Conservation (phyloP, 345 rosid species). For the Erysimum cheiranthoides region DNA sequence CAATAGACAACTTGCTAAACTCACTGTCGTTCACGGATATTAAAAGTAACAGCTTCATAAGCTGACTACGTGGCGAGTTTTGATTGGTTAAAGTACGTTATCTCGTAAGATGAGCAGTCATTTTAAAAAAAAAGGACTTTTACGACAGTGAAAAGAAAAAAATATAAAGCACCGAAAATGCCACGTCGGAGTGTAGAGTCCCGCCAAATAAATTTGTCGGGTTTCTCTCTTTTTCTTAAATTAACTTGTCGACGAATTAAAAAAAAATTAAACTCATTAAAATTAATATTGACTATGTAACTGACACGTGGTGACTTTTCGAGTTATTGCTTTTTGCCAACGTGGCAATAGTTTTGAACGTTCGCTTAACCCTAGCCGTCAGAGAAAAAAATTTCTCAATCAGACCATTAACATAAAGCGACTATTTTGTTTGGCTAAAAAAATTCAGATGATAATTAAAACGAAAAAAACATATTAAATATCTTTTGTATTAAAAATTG, state of each 20-base stretch:
- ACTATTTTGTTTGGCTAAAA: conserved; percentile 7
- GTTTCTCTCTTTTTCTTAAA: not conserved
- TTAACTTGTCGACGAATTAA: conserved; percentile 14
- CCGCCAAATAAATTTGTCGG: conserved; percentile 44
- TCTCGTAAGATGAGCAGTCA: conserved; percentile 27
- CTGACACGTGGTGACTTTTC: conserved; percentile 37
- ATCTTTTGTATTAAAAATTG: not conserved
- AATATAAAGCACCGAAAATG: conserved; percentile 36
- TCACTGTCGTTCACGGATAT: not conserved
- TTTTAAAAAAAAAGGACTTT: not conserved
- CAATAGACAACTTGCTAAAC: too few relatives aligned
- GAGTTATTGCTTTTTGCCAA: conserved; percentile 35
- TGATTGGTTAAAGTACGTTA: conserved; percentile 32
- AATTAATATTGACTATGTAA: not conserved
- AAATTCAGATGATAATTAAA: not conserved
- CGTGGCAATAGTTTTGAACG: conserved; percentile 42
- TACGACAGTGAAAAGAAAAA: conserved; percentile 2
- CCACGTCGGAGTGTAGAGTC: conserved; percentile 57
- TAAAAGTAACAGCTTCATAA: not conserved
- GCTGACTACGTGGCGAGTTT: conserved; percentile 32
- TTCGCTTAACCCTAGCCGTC: conserved; percentile 46
- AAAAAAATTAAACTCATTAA: not conserved
- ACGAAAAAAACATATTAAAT: not conserved
- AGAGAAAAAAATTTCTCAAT: conserved; percentile 21
- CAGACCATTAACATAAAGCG: conserved; percentile 32